These are phyloP conservation scores for Tetracentron sinense DNA, from an alignment of 164 flowering plant species.

Conservation along the genomic window DNA sequence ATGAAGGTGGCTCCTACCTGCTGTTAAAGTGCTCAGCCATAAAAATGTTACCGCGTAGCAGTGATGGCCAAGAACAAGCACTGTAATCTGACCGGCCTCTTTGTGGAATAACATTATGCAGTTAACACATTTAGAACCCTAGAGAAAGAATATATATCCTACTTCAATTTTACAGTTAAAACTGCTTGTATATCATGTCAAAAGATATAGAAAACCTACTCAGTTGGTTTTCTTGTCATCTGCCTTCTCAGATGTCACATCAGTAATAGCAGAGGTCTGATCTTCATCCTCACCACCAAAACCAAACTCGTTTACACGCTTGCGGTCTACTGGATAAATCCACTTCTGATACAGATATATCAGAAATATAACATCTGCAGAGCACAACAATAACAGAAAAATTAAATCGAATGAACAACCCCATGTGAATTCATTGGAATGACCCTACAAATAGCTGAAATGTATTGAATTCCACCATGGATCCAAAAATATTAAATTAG, in stretches of 20 bases:
- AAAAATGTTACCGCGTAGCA: too few species aligned
- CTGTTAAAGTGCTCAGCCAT: too few species aligned
- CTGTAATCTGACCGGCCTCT: too few species aligned
- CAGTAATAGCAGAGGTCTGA: conserved; percentile 18
- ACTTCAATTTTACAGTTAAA: conserved; percentile 17
- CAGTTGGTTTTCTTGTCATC: conserved; percentile 78
- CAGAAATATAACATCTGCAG: conserved; percentile 88
- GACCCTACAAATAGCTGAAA: too few species aligned
- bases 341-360: conserved; percentile 92
- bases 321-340: conserved; percentile 84
- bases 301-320: conserved; percentile 92
- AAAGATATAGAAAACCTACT: too few species aligned
- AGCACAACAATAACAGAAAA: background rate
- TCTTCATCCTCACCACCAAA: conserved; percentile 85
- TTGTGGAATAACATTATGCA: conserved; percentile 4
- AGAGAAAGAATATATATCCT: conserved; percentile 12
- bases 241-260: conserved; percentile 20
- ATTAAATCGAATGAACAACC: too few species aligned
- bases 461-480: too few species aligned
- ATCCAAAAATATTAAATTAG: too few species aligned
- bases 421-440: too few species aligned
- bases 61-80: too few species aligned
- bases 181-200: conserved; percentile 3
- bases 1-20: too few species aligned
- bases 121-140: background rate